These are phyloP conservation scores for Epichloe scottii DNA, from an alignment of 2,329 filamentous ascomycete genomes.

Conservation along the genomic window DNA sequence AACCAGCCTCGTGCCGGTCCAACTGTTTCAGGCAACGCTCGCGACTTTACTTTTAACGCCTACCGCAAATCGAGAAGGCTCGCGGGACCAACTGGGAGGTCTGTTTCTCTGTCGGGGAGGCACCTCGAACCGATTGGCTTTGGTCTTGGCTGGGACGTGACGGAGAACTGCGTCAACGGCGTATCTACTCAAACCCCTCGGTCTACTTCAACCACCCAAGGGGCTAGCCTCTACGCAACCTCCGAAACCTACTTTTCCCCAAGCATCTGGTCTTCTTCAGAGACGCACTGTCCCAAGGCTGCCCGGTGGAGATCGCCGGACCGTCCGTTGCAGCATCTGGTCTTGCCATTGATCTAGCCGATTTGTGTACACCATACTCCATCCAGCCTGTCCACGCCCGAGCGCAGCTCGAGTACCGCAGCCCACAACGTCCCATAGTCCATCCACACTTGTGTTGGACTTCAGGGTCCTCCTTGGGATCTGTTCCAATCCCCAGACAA, in stretches of 20 bases:
- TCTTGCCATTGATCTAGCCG: constrained; percentile 9
- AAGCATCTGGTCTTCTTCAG: background rate
- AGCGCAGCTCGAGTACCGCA: constrained; percentile 8
- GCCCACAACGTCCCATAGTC: background rate
- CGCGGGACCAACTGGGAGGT: background rate
- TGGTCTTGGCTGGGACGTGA: background rate
- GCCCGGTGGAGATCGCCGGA: constrained; percentile 8
- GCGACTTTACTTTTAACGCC: background rate
- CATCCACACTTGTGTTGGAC: constrained; percentile 4
- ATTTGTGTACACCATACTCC: constrained; percentile 10
- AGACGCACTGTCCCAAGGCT: constrained; percentile 2
- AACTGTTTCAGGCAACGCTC: constrained; percentile 1
- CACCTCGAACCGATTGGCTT: background rate
- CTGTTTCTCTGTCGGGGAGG: background rate
- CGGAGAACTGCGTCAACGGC: background rate
- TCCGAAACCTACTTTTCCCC: constrained; percentile 2
- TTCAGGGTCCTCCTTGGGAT: constrained; percentile 7
- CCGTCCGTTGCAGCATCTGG: constrained; percentile 8
- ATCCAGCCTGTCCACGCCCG: constrained; percentile 9
- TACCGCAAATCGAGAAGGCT: background rate
- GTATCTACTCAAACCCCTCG: background rate
- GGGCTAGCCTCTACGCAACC: constrained; percentile 3
- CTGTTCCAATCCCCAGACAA: constrained; percentile 2
- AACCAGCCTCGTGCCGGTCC: background rate
- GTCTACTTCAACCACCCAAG: background rate